A percentile compares a stretch with the other conserved stretches of the same genome.
Evolutionary conservation across 192 early-diverging fungal species (phyloP).

Genomic region (Coemansia sp.): DNA sequence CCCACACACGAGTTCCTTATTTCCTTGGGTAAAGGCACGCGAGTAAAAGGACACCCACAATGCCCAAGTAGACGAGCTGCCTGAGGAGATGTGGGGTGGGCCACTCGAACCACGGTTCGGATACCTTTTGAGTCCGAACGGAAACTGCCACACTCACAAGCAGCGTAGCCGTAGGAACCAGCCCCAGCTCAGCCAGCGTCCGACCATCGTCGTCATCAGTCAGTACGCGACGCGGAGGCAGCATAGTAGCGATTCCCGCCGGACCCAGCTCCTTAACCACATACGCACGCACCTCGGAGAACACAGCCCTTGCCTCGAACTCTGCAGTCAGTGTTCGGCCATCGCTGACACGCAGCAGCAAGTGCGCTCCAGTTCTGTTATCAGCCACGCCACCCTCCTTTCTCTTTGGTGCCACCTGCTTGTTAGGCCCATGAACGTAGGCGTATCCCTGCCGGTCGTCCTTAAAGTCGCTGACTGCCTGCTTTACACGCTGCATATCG

Average conservation of each 20-base stretch:
- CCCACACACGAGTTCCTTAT: neutral
- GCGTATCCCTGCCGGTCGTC: neutral
- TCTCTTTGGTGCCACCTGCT: neutral
- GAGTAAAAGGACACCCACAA: constrained; percentile 2
- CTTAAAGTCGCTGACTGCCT: neutral
- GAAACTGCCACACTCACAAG: constrained; percentile 16
- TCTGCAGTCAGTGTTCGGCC: constrained; percentile 8
- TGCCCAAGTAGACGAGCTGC: constrained; percentile 3
- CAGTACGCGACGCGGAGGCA: constrained; percentile 15
- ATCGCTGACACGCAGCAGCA: constrained; percentile 35
- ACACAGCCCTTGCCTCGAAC: constrained; percentile 13
- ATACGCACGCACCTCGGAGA: constrained; percentile 21
- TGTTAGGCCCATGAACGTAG: neutral
- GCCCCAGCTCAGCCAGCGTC: constrained; percentile 24
- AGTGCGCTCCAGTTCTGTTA: neutral
- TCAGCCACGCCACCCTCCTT: too few relatives aligned
- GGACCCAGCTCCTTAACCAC: constrained; percentile 8
- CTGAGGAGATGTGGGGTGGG: neutral
- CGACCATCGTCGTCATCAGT: constrained; percentile 3
- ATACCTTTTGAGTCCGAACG: neutral
- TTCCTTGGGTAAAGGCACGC: neutral
- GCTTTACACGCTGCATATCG: constrained; percentile 6
- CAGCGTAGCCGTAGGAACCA: constrained; percentile 38
- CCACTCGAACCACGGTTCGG: neutral
- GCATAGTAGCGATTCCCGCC: constrained; percentile 3